Evolutionary conservation across 2,329 filamentous ascomycete genomes (phyloP).

Genomic region (Pestalotiopsis sp.): DNA sequence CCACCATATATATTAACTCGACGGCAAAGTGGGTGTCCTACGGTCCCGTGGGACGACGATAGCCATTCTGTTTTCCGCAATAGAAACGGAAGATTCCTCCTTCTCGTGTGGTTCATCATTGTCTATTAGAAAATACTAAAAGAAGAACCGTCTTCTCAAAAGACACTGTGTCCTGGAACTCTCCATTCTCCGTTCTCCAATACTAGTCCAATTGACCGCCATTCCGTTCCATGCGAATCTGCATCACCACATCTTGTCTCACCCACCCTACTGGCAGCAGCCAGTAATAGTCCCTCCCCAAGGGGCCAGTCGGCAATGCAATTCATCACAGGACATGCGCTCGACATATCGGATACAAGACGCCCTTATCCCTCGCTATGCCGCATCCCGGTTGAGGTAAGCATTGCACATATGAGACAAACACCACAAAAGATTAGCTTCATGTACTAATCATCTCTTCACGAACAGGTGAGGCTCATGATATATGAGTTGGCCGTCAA

Average conservation of each 20-base stretch:
- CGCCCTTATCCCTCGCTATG: neutral
- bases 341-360: neutral
- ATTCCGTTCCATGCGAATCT: neutral
- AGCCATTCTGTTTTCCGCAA: neutral
- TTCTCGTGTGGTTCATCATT: neutral
- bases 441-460: neutral
- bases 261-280: neutral
- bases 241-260: neutral
- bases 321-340: neutral
- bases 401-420: neutral
- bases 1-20: neutral
- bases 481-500: slow-evolving; percentile 13
- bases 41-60: neutral
- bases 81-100: neutral
- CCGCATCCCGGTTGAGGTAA: slow-evolving; percentile 7
- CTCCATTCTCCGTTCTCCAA: neutral
- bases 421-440: neutral
- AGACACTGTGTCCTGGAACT: neutral
- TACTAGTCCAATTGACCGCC: neutral
- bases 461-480: slow-evolving; percentile 10
- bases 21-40: neutral
- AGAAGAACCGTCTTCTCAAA: neutral
- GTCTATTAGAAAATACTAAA: neutral
- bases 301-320: neutral
- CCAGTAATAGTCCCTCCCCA: neutral